Percentiles rank a stretch among this genome's conserved stretches.
Evolutionary conservation across 169 alveolate species (phyloP).

Genomic region (Cardiosporidium cionae): DNA sequence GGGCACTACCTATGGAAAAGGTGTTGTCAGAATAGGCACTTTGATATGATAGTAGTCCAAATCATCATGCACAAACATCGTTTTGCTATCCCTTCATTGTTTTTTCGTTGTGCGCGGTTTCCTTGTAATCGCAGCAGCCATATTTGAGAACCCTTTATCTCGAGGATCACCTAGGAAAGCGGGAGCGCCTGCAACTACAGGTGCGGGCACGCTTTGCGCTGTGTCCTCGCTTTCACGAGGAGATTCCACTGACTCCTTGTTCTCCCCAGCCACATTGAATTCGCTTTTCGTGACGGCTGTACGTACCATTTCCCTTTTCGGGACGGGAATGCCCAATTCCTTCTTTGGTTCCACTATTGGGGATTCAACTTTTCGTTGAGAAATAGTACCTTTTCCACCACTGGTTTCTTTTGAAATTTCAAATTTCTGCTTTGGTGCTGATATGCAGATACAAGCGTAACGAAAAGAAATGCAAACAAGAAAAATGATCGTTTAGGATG

Average conservation of each 20-base stretch:
- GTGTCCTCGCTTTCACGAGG: background rate
- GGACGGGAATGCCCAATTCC: background rate
- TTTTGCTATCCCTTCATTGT: too few relatives aligned
- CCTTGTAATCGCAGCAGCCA: conserved; percentile 26
- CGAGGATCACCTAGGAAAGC: conserved; percentile 39
- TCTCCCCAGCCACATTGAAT: background rate
- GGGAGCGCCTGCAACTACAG: conserved; percentile 23
- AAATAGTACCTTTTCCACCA: background rate
- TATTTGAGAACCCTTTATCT: conserved; percentile 31
- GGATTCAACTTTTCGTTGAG: background rate
- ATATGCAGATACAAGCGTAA: too few relatives aligned
- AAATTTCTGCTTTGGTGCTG: too few relatives aligned
- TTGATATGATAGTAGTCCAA: too few relatives aligned
- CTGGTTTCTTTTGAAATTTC: background rate
- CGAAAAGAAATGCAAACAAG: too few relatives aligned
- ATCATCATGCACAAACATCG: too few relatives aligned
- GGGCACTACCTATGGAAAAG: too few relatives aligned
- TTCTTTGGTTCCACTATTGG: background rate
- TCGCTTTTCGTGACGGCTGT: background rate
- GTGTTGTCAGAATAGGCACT: too few relatives aligned
- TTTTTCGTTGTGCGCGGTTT: background rate
- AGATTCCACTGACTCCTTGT: background rate
- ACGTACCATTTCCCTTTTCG: background rate
- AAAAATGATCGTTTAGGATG: too few relatives aligned
- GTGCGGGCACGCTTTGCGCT: conserved; percentile 1